Conservation (phyloP, 371 early-diverging fungal species). For the Mortierella sp. region DNA sequence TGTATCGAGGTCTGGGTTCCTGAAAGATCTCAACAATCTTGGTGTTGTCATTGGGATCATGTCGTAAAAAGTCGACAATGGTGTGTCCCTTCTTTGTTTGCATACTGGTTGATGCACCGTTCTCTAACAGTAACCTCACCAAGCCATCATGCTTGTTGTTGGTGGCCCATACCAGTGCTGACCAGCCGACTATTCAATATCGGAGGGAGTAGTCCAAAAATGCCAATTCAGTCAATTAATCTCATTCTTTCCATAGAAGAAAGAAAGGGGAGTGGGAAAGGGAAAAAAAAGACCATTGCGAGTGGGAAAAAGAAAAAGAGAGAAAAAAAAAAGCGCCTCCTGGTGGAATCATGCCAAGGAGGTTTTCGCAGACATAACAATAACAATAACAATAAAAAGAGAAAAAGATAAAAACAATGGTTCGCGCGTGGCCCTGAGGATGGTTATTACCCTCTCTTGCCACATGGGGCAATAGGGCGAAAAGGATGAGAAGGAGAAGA, state of each 20-base stretch:
- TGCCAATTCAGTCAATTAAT: background rate
- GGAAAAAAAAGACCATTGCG: background rate
- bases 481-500: background rate
- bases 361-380: too few species aligned
- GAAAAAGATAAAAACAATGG: too few species aligned
- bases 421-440: too few species aligned
- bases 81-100: constrained; percentile 83
- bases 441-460: too few species aligned
- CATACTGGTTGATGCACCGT: constrained; percentile 80
- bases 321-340: background rate
- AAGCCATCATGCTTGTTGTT: constrained; percentile 84
- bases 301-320: background rate
- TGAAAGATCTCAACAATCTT: constrained; percentile 68
- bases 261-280: too few species aligned
- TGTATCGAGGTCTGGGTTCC: constrained; percentile 63
- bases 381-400: too few species aligned
- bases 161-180: constrained; percentile 96
- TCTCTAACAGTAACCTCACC: constrained; percentile 79
- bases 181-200: constrained; percentile 82
- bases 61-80: constrained; percentile 77
- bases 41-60: constrained; percentile 62
- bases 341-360: too few species aligned
- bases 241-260: background rate
- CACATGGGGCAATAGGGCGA: background rate
- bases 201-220: background rate